A percentile compares a stretch with the other conserved stretches of the same genome.
Evolutionary conservation across 805 yeast species (phyloP).

Genomic region (Candida nemodendra): DNA sequence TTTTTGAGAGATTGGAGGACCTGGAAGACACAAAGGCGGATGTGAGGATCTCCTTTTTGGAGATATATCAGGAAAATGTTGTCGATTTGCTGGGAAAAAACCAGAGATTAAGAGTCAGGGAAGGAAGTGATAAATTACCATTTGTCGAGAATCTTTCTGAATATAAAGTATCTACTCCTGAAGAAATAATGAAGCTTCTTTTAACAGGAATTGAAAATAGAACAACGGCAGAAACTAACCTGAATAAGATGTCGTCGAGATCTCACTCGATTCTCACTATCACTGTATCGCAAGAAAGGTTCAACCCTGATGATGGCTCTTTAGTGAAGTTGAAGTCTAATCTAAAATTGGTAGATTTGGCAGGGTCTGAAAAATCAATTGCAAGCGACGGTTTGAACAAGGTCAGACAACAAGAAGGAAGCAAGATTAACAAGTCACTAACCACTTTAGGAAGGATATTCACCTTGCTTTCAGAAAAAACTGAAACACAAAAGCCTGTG

Average conservation of each 20-base stretch:
- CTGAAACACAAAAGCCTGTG: constrained; percentile 25
- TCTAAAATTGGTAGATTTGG: constrained; percentile 72
- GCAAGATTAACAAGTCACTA: constrained; percentile 72
- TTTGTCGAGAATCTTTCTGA: constrained; percentile 68
- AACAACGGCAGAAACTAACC: constrained; percentile 68
- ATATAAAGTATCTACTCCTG: constrained; percentile 44
- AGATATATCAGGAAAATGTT: constrained; percentile 76
- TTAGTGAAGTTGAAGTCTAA: constrained; percentile 46
- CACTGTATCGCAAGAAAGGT: constrained; percentile 55
- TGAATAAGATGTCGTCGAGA: constrained; percentile 72
- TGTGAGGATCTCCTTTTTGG: constrained; percentile 61
- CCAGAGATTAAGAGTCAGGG: constrained; percentile 54
- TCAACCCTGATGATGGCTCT: constrained; percentile 34
- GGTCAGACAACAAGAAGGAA: constrained; percentile 67
- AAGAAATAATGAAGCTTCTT: constrained; percentile 49
- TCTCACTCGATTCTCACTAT: constrained; percentile 80
- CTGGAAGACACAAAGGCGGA: constrained; percentile 36
- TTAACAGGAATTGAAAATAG: constrained; percentile 52
- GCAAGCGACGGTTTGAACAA: constrained; percentile 52
- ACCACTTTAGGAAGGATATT: constrained; percentile 75
- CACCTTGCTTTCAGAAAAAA: constrained; percentile 43
- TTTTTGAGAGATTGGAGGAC: constrained; percentile 43
- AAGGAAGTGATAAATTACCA: constrained; percentile 60
- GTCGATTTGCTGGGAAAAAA: constrained; percentile 50
- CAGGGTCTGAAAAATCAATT: constrained; percentile 72